These are phyloP conservation scores for Oryza longistaminata DNA, from an alignment of 176 grass and related monocot genomes.

Conservation along the genomic window DNA sequence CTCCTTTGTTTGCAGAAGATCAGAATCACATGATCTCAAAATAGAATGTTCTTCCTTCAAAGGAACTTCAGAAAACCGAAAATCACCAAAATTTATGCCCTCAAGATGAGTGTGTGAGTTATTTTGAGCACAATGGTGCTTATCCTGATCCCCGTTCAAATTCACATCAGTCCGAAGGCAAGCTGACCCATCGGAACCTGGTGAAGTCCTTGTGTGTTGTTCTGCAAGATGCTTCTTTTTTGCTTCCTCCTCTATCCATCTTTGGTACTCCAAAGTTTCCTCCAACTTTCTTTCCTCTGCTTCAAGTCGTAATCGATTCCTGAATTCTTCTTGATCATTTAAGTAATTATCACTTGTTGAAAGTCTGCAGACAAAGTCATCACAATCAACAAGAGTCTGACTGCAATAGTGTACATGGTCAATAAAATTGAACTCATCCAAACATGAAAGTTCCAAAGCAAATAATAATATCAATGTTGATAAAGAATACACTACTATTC, in stretches of 20 bases:
- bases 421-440: constrained; percentile 15
- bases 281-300: constrained; percentile 89
- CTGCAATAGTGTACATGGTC: constrained; percentile 51
- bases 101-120: constrained; percentile 49
- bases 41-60: constrained; percentile 38
- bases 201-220: constrained; percentile 49
- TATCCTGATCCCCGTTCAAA: constrained; percentile 40
- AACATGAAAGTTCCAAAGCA: neutral
- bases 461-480: constrained; percentile 10
- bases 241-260: constrained; percentile 77
- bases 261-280: constrained; percentile 86
- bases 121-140: constrained; percentile 37
- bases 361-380: constrained; percentile 54
- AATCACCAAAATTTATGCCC: constrained; percentile 86
- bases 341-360: constrained; percentile 50
- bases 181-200: constrained; percentile 31
- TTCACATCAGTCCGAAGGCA: constrained; percentile 27
- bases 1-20: constrained; percentile 33
- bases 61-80: constrained; percentile 58
- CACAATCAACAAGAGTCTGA: constrained; percentile 53
- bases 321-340: constrained; percentile 76
- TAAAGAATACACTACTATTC: neutral
- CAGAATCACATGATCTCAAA: constrained; percentile 28
- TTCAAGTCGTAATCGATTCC: constrained; percentile 60
- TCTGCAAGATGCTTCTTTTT: constrained; percentile 67